Conservation (phyloP, 1,284 basidiomycete species). For the Naganishia albida region DNA sequence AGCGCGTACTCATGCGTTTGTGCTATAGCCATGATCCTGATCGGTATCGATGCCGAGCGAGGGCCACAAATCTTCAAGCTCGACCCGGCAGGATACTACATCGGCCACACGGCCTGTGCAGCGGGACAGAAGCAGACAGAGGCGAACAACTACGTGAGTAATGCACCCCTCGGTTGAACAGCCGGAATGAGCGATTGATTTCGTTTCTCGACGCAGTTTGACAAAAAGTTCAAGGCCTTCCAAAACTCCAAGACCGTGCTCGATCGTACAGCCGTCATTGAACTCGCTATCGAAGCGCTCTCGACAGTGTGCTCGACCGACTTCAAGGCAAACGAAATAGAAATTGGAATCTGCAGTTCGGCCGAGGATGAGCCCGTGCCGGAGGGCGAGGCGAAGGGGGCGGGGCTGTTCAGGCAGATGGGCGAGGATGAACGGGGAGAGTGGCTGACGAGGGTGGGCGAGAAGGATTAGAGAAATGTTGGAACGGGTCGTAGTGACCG, state of each 20-base stretch:
- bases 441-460: slow-evolving; percentile 83
- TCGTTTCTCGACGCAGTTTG: slow-evolving; percentile 59
- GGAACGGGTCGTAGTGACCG: no score
- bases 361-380: slow-evolving; percentile 44
- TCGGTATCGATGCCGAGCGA: slow-evolving; percentile 85
- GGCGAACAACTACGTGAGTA: slow-evolving; percentile 79
- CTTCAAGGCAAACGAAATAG: slow-evolving; percentile 70
- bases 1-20: not conserved
- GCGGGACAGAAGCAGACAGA: slow-evolving; percentile 98
- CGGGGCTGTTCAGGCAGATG: slow-evolving; percentile 81
- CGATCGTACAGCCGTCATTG: slow-evolving; percentile 81
- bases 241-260: slow-evolving; percentile 64
- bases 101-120: slow-evolving; percentile 95
- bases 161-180: not conserved
- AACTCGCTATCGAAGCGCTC: slow-evolving; percentile 93
- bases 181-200: slow-evolving; percentile 22
- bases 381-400: slow-evolving; percentile 50
- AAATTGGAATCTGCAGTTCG: slow-evolving; percentile 57
- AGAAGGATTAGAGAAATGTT: slow-evolving; percentile 69
- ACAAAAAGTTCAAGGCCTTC: slow-evolving; percentile 98
- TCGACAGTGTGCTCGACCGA: slow-evolving; percentile 92
- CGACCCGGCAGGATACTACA: slow-evolving; percentile 97
- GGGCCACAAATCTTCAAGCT: slow-evolving; percentile 97
- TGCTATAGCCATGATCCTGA: slow-evolving; percentile 83
- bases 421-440: slow-evolving; percentile 77